phyloP scores from a whole-genome alignment of 257 asterid species.

The Coffea canephora region DNA sequence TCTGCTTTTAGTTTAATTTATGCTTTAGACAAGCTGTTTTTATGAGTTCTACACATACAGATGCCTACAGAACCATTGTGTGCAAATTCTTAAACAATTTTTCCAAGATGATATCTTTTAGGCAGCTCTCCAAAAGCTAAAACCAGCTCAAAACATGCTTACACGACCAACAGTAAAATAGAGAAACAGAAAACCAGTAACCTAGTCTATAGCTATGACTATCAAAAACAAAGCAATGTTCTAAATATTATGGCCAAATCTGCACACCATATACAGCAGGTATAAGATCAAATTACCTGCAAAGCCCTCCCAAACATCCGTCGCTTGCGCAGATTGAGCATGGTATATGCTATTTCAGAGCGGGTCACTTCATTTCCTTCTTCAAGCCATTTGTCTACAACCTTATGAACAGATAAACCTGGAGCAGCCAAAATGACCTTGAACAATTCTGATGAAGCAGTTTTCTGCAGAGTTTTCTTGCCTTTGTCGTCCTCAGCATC shows the following conservation, averaged over 20 bases:
- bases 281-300: slow-evolving; percentile 46
- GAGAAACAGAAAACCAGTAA: neutral
- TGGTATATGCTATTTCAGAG: slow-evolving; percentile 33
- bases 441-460: slow-evolving; percentile 34
- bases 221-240: neutral
- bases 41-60: neutral
- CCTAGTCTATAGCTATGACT: neutral
- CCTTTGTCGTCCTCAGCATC: slow-evolving; percentile 33
- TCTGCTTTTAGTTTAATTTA: neutral
- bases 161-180: neutral
- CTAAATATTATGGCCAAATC: neutral
- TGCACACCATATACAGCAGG: neutral
- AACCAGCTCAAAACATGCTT: neutral
- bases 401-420: slow-evolving; percentile 32
- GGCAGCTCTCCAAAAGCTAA: neutral
- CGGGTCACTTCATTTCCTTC: slow-evolving; percentile 61
- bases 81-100: neutral
- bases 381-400: slow-evolving; percentile 64
- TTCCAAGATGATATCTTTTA: neutral
- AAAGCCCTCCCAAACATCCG: slow-evolving; percentile 56
- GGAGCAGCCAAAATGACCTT: slow-evolving; percentile 48
- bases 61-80: neutral
- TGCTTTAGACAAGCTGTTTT: neutral
- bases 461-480: slow-evolving; percentile 22
- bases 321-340: slow-evolving; percentile 50